Base-by-base conservation (phyloP, 1,284 basidiomycete species). In the Ustilago xerochloae region DNA sequence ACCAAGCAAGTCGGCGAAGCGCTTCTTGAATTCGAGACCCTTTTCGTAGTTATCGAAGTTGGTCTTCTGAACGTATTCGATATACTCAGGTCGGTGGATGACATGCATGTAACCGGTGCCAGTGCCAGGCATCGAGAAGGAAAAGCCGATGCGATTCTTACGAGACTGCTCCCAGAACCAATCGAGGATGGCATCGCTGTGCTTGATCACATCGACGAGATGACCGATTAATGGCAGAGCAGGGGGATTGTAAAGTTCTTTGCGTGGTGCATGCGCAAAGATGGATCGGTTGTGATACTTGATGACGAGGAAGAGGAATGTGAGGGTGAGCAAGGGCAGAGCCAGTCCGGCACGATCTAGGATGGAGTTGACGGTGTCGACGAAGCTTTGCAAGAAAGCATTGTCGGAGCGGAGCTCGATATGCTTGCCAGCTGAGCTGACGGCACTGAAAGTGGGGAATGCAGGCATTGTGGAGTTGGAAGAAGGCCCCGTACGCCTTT, bases 31-130 rank as follows among this genome's bases (percentile, higher is more conserved):
- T 36, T 51, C 48, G 18, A 32, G 0, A 7, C 79, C 79, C 60
- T 81, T 80, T 30, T 59, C 63, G 38, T 61, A 85, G 63, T 82
- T 83, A 2, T 63, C 45, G 52, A 85, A 85, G 64, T 82, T 81
- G 50, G 78, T 80, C 63, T 81, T 81, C 45, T 85, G 84, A 1
- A 84, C 66, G 43, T 76, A 78, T 36, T 80, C 78, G 43, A 85
- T 78, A 49, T 81, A 79, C 58, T 81, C 79, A 13, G 72, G 71
- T 4, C 60, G 55, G 26, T 71, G 66, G 29, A 77, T 24, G 2
- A 77, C 36, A 52, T 66, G 64, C 55, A 80, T 66, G 38, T 68
- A 56, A 1, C 78, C 73, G 9, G 48, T 28, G 20, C 61, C 52
- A 1, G 61, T 38, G 33, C 69, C 63, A 4, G 48, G 33, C 13